Base-by-base conservation (phyloP, 768 basidiomycete species). In the Boletus patriciae region DNA sequence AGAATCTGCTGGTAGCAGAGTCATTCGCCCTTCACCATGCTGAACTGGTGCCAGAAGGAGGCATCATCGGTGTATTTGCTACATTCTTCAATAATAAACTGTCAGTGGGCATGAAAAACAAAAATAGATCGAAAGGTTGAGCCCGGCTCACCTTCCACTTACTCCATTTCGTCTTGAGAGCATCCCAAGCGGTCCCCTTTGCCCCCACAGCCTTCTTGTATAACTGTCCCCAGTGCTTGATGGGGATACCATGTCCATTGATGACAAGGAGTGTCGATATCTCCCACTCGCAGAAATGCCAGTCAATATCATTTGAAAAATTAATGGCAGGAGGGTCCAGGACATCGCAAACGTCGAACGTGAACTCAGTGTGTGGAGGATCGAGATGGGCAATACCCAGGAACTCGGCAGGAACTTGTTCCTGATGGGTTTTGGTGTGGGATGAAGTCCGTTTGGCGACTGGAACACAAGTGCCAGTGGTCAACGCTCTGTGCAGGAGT, bases 201-300 rank as follows among this genome's bases (percentile, higher is more conserved):
- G 21, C 36, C 0, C 60, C 56, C 1, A 5, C 33, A 1, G 44
- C 40, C 38, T 60, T 63, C n/a, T n/a, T n/a, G n/a, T n/a, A n/a
- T n/a, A n/a, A n/a, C n/a, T n/a, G n/a, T n/a, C 33, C 46, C 67
- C 63, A 66, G 52, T 62, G 53, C 27, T 63, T 60, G 48, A 68
- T 19, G 0, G 62, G 58, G 21, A 47, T 54, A 1, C 46, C 29
- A 9, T 31, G 53, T 1, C 53, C 45, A 27, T 47, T 46, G 53
- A 54, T 16, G 9, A 34, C 3, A 13, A 54, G 38, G 1, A 54
- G 46, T 2, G 29, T 23, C 4, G 6, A 54, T 3, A 6, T 10
- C 18, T 47, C 46, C 29, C 53, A 54, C 34, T 56, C 36, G 12
- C 29, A 19, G 10, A 43, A 56, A 10, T 46, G 48, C 3, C 13